A percentile compares a stretch with the other conserved stretches of the same genome.
Evolutionary conservation across 371 early-diverging fungal species (phyloP).

Genomic region (Mucor racemosus): DNA sequence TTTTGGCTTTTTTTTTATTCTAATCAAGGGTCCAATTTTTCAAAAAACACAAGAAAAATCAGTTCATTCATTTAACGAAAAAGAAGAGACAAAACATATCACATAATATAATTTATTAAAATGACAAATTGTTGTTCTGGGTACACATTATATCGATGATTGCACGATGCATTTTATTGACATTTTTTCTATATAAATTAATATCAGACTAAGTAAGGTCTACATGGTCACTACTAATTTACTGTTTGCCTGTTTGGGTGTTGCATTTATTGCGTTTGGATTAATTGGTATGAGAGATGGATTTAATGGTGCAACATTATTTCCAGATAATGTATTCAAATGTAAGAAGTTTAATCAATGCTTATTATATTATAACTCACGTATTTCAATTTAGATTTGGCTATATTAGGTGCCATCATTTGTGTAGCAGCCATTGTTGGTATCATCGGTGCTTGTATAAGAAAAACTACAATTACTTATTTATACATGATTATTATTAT

Average conservation of each 20-base stretch:
- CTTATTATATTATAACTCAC: slow-evolving; percentile 8
- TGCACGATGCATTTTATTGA: neutral
- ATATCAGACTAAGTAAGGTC: slow-evolving; percentile 49
- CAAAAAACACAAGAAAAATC: neutral
- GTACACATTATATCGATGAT: slow-evolving; percentile 17
- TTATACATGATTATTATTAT: slow-evolving; percentile 46
- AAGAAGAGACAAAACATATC: neutral
- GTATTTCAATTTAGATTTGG: slow-evolving; percentile 31
- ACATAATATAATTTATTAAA: neutral
- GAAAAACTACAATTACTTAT: slow-evolving; percentile 34
- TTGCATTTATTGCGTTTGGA: slow-evolving; percentile 51
- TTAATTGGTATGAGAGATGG: slow-evolving; percentile 42
- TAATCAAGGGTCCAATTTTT: neutral
- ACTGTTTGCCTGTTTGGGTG: slow-evolving; percentile 47
- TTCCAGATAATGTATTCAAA: slow-evolving; percentile 42
- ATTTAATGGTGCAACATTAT: slow-evolving; percentile 44
- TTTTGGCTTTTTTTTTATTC: neutral
- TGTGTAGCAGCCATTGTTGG: slow-evolving; percentile 47
- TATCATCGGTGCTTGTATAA: slow-evolving; percentile 35
- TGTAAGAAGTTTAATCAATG: slow-evolving; percentile 30
- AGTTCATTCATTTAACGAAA: slow-evolving; percentile 2
- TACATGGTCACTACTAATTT: slow-evolving; percentile 52
- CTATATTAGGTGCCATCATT: slow-evolving; percentile 47
- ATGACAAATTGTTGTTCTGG: slow-evolving; percentile 45
- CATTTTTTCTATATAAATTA: neutral